These are phyloP conservation scores for Boeremia exigua DNA, from an alignment of 2,329 filamentous ascomycete genomes.

Conservation along the genomic window DNA sequence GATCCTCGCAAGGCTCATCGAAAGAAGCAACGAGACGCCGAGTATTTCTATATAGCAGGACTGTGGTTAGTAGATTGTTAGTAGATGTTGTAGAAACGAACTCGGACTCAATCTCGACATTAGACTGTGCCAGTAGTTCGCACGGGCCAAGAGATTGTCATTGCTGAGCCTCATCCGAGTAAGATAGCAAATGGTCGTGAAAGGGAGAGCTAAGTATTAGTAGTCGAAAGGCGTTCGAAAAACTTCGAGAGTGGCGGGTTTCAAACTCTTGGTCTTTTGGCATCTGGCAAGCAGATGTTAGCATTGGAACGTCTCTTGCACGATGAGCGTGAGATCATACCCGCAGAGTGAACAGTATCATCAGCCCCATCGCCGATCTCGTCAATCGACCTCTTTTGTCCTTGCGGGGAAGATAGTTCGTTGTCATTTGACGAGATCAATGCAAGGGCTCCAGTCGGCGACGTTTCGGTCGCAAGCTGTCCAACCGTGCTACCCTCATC, in stretches of 20 bases:
- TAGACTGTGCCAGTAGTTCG: not conserved
- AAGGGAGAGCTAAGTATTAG: slow-evolving; percentile 29
- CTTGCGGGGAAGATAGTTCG: slow-evolving; percentile 35
- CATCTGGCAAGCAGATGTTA: slow-evolving; percentile 31
- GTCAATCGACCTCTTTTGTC: slow-evolving; percentile 43
- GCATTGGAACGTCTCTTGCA: slow-evolving; percentile 8
- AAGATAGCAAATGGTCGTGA: not conserved
- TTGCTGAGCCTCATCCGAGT: not conserved
- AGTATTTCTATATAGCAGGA: not conserved
- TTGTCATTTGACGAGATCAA: slow-evolving; percentile 33
- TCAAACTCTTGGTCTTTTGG: slow-evolving; percentile 42
- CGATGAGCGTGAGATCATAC: slow-evolving; percentile 22
- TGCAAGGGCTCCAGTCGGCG: slow-evolving; percentile 37
- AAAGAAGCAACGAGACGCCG: not conserved
- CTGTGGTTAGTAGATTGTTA: slow-evolving; percentile 13
- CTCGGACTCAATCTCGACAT: not conserved
- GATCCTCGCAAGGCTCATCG: not conserved
- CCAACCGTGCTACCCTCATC: slow-evolving; percentile 34
- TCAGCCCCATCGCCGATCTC: slow-evolving; percentile 39
- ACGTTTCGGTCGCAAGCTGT: slow-evolving; percentile 32
- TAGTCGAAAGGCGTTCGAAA: slow-evolving; percentile 11
- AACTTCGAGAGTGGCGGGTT: slow-evolving; percentile 29
- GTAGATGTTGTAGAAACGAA: slow-evolving; percentile 5
- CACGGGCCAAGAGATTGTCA: not conserved
- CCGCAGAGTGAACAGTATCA: slow-evolving; percentile 35